A percentile compares a stretch with the other conserved stretches of the same genome.
These are phyloP conservation scores for Eucalyptus erythrocorys DNA, from an alignment of 345 rosid genomes.

Conservation along the genomic window DNA sequence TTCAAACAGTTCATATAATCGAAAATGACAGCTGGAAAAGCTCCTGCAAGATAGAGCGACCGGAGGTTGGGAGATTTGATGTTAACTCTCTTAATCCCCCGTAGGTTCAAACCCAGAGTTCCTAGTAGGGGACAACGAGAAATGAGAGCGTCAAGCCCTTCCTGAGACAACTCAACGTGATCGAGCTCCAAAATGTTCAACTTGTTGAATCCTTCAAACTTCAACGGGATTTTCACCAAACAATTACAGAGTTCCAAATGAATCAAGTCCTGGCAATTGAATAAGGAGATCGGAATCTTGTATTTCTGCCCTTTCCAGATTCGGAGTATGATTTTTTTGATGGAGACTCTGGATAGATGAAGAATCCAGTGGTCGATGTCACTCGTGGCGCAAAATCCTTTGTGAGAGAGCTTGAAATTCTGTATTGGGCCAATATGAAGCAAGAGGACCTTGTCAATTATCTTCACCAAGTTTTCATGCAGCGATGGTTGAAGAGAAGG, in stretches of 20 bases:
- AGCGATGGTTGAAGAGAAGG: no score
- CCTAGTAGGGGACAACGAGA: not conserved
- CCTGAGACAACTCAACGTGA: not conserved
- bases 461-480: conserved; percentile 24
- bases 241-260: not conserved
- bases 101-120: not conserved
- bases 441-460: conserved; percentile 42
- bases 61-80: not conserved
- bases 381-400: conserved; percentile 31
- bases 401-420: conserved; percentile 54
- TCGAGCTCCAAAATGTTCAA: not conserved
- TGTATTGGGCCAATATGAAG: conserved; percentile 41
- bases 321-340: conserved; percentile 43
- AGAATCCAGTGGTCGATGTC: conserved; percentile 62
- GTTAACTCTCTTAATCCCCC: not conserved
- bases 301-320: conserved; percentile 31
- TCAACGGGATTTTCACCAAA: not conserved
- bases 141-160: not conserved
- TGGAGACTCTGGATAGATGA: conserved; percentile 26
- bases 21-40: not conserved
- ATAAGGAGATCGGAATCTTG: not conserved
- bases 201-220: not conserved
- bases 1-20: not conserved
- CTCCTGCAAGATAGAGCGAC: not conserved
- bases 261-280: not conserved